Conservation (phyloP, 1,139 yeast species). For the Hyphopichia buzzinii region DNA sequence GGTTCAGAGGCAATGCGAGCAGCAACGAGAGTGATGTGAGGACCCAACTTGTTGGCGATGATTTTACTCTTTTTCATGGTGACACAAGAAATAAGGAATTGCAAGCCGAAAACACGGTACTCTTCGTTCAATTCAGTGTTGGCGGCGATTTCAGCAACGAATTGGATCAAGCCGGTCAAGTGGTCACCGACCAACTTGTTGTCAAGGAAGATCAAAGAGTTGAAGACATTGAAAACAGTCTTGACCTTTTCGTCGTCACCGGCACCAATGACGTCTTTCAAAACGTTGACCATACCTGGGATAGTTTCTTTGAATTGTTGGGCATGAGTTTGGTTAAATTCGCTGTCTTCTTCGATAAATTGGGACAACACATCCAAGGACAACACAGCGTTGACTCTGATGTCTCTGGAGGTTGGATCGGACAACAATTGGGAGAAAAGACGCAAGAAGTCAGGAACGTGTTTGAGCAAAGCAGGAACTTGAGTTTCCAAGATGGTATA, state of each 20-base stretch:
- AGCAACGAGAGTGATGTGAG: conserved; percentile 71
- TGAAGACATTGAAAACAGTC: conserved; percentile 82
- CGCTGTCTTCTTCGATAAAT: conserved; percentile 56
- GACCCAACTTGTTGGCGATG: conserved; percentile 70
- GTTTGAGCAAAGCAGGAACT: conserved; percentile 58
- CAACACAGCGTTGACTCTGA: conserved; percentile 79
- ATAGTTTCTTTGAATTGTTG: conserved; percentile 63
- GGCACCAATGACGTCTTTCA: conserved; percentile 68
- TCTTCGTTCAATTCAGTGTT: conserved; percentile 74
- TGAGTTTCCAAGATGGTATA: conserved; percentile 77
- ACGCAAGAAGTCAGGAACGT: conserved; percentile 64
- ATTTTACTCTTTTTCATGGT: conserved; percentile 68
- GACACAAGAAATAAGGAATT: conserved; percentile 77
- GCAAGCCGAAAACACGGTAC: conserved; percentile 78
- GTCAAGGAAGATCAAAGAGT: conserved; percentile 74
- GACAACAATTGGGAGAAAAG: conserved; percentile 67
- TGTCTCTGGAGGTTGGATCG: conserved; percentile 66
- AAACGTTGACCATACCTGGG: conserved; percentile 80
- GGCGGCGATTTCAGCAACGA: conserved; percentile 74
- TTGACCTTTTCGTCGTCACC: conserved; percentile 73
- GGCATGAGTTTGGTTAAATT: conserved; percentile 48
- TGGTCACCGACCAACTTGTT: conserved; percentile 77
- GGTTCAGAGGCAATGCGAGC: conserved; percentile 79
- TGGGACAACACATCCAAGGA: conserved; percentile 79
- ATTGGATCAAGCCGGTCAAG: conserved; percentile 63